Evolutionary conservation across 139 green algal species (phyloP).

Genomic region (Chlorella sp.): DNA sequence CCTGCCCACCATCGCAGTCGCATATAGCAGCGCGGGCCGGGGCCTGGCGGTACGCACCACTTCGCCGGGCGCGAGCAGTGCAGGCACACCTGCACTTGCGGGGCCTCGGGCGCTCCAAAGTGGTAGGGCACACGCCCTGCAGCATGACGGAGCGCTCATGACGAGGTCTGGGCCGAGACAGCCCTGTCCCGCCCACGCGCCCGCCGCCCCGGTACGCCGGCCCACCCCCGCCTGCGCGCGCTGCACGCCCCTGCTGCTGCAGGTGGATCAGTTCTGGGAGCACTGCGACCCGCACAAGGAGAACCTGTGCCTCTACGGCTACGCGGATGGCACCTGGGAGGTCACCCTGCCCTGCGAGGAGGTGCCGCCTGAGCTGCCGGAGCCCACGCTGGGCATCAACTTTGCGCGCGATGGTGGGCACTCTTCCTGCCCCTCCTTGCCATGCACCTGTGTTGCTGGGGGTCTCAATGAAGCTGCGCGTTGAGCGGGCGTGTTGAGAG

Average conservation of each 20-base stretch:
- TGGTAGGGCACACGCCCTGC: no score
- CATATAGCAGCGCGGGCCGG: no score
- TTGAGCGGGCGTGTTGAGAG: no score
- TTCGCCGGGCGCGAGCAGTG: no score
- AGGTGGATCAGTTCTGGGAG: conserved; percentile 70
- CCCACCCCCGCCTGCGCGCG: not conserved
- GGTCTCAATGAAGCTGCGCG: no score
- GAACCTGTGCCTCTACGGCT: conserved; percentile 98
- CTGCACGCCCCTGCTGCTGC: not conserved
- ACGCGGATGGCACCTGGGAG: conserved; percentile 83
- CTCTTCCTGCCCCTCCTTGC: not conserved
- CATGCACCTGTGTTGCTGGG: no score
- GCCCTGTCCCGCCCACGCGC: no score
- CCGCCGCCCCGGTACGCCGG: not conserved
- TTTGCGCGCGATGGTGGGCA: conserved; percentile 75
- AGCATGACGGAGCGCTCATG: no score
- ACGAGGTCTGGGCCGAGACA: no score
- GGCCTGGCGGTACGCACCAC: no score
- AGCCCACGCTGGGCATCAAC: conserved; percentile 97
- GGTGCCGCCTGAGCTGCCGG: conserved; percentile 93
- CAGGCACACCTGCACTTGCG: not conserved
- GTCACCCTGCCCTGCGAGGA: conserved; percentile 96
- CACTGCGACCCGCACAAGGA: conserved; percentile 88
- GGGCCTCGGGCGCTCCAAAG: not conserved
- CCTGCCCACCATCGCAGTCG: not conserved